Conservation (phyloP, 352 stramenopile species). For the Globisporangium alternatum region DNA sequence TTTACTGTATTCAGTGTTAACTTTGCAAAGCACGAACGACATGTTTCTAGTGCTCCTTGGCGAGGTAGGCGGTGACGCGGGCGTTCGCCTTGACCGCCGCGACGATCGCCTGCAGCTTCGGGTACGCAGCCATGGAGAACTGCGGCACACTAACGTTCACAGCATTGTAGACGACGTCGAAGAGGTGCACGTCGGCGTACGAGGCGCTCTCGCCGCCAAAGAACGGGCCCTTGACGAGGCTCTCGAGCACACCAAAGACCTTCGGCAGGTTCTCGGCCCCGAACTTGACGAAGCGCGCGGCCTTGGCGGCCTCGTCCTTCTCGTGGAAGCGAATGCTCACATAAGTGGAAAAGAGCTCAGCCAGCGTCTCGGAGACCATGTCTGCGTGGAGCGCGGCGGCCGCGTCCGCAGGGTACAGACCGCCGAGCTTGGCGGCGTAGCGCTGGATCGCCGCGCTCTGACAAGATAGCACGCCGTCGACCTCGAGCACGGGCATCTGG, state of each 20-base stretch:
- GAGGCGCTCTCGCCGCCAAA: conserved; percentile 43
- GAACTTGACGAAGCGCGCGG: conserved; percentile 11
- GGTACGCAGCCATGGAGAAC: conserved; percentile 35
- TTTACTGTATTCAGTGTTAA: too few species aligned
- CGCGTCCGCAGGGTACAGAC: conserved; percentile 28
- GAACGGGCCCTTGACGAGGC: conserved; percentile 43
- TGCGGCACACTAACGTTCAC: conserved; percentile 26
- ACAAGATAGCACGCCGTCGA: conserved; percentile 30
- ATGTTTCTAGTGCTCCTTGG: conserved; percentile 5
- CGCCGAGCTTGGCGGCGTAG: conserved; percentile 39
- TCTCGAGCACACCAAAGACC: conserved; percentile 36
- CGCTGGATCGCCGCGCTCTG: conserved; percentile 42
- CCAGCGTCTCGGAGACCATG: conserved; percentile 19
- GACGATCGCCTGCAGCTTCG: conserved; percentile 44
- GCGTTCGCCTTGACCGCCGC: conserved; percentile 33
- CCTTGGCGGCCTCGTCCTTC: conserved; percentile 27
- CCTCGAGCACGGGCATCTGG: conserved; percentile 34
- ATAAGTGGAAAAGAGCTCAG: conserved; percentile 13
- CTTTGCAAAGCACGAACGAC: too few species aligned
- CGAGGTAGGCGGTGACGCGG: conserved; percentile 43
- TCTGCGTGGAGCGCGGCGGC: conserved; percentile 30
- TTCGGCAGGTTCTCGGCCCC: conserved; percentile 4
- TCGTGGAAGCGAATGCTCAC: conserved; percentile 26
- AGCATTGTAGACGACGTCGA: conserved; percentile 44
- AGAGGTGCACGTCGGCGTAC: conserved; percentile 40